These are phyloP conservation scores for Chlorella sp. DNA, from an alignment of 139 green algal species.

Conservation along the genomic window DNA sequence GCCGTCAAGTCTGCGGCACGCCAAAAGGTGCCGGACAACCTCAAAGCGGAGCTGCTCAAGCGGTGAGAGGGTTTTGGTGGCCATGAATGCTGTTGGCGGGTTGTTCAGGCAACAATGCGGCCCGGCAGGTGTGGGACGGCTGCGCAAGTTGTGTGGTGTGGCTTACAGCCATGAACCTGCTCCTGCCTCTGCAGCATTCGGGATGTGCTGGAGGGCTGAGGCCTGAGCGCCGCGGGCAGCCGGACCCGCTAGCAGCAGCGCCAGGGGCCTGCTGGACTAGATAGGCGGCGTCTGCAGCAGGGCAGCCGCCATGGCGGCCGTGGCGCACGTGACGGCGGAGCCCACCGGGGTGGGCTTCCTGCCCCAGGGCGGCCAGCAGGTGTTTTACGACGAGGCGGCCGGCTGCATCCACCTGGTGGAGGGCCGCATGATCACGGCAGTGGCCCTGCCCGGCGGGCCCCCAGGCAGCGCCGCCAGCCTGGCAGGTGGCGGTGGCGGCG, in stretches of 20 bases:
- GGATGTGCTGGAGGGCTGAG: slow-evolving; percentile 28
- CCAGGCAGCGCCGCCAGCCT: background rate
- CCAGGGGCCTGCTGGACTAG: background rate
- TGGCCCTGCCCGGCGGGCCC: background rate
- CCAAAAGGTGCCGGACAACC: slow-evolving; percentile 31
- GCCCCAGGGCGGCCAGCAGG: slow-evolving; percentile 25
- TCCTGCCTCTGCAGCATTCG: slow-evolving; percentile 6
- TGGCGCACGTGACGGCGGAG: slow-evolving; percentile 32
- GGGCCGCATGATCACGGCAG: slow-evolving; percentile 31
- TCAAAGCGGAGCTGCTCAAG: slow-evolving; percentile 35
- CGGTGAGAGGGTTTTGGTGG: no score
- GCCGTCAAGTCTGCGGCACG: slow-evolving; percentile 10
- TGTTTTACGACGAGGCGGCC: slow-evolving; percentile 38
- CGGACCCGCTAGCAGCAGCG: background rate
- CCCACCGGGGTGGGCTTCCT: slow-evolving; percentile 6
- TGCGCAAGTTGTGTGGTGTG: no score
- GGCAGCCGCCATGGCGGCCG: background rate
- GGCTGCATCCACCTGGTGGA: slow-evolving; percentile 38
- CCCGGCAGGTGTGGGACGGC: no score
- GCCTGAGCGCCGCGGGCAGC: background rate
- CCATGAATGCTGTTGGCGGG: no score
- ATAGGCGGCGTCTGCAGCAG: no score
- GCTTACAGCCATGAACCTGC: no score
- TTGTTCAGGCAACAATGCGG: no score
- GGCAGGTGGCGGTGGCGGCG: background rate